These are phyloP conservation scores for Solanum stenotomum DNA, from an alignment of 257 asterid species.

Conservation along the genomic window DNA sequence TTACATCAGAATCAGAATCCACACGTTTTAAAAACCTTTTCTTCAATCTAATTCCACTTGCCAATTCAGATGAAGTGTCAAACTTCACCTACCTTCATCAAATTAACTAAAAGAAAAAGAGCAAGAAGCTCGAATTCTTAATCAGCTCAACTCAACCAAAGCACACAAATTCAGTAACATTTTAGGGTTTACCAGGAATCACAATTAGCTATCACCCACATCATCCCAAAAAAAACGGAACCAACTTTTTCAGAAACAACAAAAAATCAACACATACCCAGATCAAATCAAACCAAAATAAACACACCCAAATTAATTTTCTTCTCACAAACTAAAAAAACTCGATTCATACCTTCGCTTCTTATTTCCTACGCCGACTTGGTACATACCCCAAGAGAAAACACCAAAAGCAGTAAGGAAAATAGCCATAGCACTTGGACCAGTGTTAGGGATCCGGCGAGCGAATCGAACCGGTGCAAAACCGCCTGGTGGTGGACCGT, in stretches of 20 bases:
- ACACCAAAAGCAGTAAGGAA: slow-evolving; percentile 68
- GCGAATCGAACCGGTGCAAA: slow-evolving; percentile 88
- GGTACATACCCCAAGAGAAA: slow-evolving; percentile 93
- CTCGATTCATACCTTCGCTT: slow-evolving; percentile 56
- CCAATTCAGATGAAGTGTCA: background rate
- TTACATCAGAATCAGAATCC: background rate
- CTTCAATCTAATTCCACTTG: background rate
- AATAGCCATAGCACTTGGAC: slow-evolving; percentile 84
- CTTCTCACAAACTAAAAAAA: background rate
- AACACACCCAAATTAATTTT: background rate
- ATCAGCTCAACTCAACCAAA: background rate
- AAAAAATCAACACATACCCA: background rate
- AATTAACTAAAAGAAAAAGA: background rate
- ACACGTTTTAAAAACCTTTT: background rate
- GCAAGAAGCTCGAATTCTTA: background rate
- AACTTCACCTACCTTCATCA: background rate
- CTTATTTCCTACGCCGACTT: slow-evolving; percentile 93
- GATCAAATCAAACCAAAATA: background rate
- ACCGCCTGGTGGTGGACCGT: slow-evolving; percentile 97
- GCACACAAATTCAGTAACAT: background rate
- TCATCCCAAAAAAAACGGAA: background rate
- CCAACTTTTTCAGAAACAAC: background rate
- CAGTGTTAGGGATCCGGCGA: slow-evolving; percentile 68
- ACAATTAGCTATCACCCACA: background rate
- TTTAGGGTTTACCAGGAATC: background rate